phyloP scores from a whole-genome alignment of 78 protist genomes.

The Dictyostelium capitatum region DNA sequence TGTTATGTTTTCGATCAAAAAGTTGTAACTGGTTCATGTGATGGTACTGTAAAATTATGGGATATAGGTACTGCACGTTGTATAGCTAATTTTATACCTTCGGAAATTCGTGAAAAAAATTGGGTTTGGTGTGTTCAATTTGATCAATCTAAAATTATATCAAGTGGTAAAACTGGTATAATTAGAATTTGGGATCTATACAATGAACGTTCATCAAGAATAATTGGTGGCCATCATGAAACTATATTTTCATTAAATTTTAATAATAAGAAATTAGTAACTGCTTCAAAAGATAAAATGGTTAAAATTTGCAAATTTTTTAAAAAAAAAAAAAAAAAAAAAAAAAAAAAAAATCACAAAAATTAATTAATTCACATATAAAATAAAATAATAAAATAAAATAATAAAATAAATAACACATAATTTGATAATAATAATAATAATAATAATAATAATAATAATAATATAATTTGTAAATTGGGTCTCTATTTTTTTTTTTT shows the following conservation, averaged over 20 bases:
- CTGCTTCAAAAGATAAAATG: conserved; percentile 50
- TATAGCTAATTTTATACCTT: conserved; percentile 32
- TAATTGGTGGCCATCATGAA: conserved; percentile 67
- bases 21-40: conserved; percentile 60
- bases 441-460: background rate
- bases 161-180: conserved; percentile 44
- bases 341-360: background rate
- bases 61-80: conserved; percentile 43
- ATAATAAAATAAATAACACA: background rate
- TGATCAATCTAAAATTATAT: conserved; percentile 61
- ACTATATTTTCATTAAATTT: conserved; percentile 50
- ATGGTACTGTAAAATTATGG: conserved; percentile 64
- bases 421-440: background rate
- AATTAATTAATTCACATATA: background rate
- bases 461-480: background rate
- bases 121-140: conserved; percentile 63
- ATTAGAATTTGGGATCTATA: conserved; percentile 69
- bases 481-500: background rate
- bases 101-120: conserved; percentile 19
- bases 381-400: background rate
- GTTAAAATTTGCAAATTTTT: conserved; percentile 47
- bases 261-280: conserved; percentile 27
- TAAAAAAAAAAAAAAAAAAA: background rate
- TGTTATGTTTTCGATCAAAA: conserved; percentile 26
- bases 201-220: conserved; percentile 1